Base-by-base conservation (phyloP, 495 filamentous ascomycete species). In the Friedmanniomyces simplex region DNA sequence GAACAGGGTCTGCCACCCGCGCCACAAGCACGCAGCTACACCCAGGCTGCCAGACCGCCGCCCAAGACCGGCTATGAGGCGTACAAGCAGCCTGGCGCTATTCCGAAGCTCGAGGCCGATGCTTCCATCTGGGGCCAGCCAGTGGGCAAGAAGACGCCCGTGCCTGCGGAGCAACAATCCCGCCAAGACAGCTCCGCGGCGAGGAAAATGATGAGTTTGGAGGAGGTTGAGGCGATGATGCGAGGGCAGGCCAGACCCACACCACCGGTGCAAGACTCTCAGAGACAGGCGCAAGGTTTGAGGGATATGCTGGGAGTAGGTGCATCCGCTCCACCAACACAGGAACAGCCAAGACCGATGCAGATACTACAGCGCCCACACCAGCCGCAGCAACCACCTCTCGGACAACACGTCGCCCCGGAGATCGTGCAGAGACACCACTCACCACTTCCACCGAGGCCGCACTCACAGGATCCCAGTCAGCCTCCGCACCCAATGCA, bases 191-290 rank as follows among this genome's bases (percentile, higher is more conserved):
- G 48, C 34, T 52, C 61, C 12, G 49, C 63, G 4, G 60, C 52
- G 16, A 84, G 81, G 66, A 96, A 89, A 73, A 87, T 97, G 77
- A 82, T 99, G 85, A 96, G 88, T 64, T 66, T 99, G 57, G 93
- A 97, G 67, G 93, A 97, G 71, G 93, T 99, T 16, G 93, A 99
- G 73, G 94, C 93, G 34, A 83, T 89, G 63, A 87, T 99, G 77
- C 82, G 88, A 37, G 77, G 81, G 13, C 86, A 89, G 63, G 70
- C 77, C 62, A 77, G 74, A 54, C 70, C 77, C 24, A 36, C 57
- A 22, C 54, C 60, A 22, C 22, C 62, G 6, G 43, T 32, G 20
- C 46, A 45, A n/a, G 53, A 63, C 13, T 45, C 16, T 30, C 32
- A 51, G 8, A 56, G 59, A 34, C 63, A 62, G 25, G 50, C 51